A percentile compares a stretch with the other conserved stretches of the same genome.
phyloP scores from a whole-genome alignment of 306 rosid genomes.

The Myrica gale region DNA sequence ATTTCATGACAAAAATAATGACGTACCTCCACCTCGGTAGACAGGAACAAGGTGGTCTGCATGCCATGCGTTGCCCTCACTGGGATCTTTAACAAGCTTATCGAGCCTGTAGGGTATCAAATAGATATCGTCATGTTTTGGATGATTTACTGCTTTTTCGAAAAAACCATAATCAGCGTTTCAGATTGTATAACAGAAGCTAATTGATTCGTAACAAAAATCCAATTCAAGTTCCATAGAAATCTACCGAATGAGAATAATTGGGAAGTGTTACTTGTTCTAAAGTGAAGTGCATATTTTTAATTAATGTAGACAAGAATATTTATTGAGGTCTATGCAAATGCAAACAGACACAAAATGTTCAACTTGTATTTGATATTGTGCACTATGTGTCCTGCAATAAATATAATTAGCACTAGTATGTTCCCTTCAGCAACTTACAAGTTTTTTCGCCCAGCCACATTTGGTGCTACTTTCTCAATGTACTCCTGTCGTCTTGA shows the following conservation, averaged over 20 bases:
- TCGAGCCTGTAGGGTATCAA: conserved; percentile 59
- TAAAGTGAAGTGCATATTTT: not conserved
- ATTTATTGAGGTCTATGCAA: not conserved
- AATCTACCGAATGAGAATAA: not conserved
- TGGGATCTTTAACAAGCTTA: conserved; percentile 75
- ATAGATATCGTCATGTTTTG: conserved; percentile 15
- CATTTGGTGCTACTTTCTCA: conserved; percentile 74
- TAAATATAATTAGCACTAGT: not conserved
- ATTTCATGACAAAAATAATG: conserved; percentile 10
- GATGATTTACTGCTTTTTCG: conserved; percentile 13
- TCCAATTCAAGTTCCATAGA: not conserved
- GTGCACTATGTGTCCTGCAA: conserved; percentile 12
- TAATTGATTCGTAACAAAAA: not conserved
- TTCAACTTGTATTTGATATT: not conserved
- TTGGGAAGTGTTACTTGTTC: not conserved
- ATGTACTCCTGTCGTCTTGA: conserved; percentile 61
- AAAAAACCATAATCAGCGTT: not conserved
- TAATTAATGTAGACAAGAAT: not conserved
- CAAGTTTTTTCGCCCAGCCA: conserved; percentile 62
- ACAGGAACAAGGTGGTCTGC: conserved; percentile 96
- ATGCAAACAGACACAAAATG: not conserved
- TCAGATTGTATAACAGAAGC: not conserved
- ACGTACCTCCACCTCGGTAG: conserved; percentile 89
- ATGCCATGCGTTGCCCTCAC: conserved; percentile 93
- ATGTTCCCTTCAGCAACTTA: conserved; percentile 46